phyloP scores from a whole-genome alignment of 345 rosid species.

The Acer negundo region DNA sequence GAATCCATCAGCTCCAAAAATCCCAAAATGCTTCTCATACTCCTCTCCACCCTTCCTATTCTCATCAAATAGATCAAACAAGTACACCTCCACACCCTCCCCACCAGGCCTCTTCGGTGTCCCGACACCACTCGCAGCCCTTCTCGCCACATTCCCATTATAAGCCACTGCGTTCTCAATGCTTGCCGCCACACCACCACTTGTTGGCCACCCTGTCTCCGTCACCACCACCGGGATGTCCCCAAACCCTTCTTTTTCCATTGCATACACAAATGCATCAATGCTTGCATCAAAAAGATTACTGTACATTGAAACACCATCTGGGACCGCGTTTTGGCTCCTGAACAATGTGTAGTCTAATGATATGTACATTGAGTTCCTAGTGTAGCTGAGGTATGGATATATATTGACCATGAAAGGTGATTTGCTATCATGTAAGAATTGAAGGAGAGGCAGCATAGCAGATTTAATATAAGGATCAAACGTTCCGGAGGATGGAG shows the following conservation, averaged over 20 bases:
- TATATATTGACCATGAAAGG: slow-evolving; percentile 40
- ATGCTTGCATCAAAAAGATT: slow-evolving; percentile 36
- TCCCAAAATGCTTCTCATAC: slow-evolving; percentile 41
- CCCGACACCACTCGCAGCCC: slow-evolving; percentile 30
- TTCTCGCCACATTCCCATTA: slow-evolving; percentile 32
- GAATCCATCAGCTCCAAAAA: slow-evolving; percentile 35
- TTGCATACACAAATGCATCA: slow-evolving; percentile 34
- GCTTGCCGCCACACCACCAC: slow-evolving; percentile 30
- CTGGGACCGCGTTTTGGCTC: slow-evolving; percentile 22
- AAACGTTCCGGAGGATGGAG: slow-evolving; percentile 39
- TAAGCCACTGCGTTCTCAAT: slow-evolving; percentile 30
- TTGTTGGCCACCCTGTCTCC: slow-evolving; percentile 51
- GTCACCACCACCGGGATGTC: slow-evolving; percentile 27
- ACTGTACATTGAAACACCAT: slow-evolving; percentile 18
- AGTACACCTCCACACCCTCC: slow-evolving; percentile 30
- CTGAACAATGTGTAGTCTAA: slow-evolving; percentile 34
- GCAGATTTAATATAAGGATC: slow-evolving; percentile 29
- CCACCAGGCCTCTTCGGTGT: slow-evolving; percentile 43
- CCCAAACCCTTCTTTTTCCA: slow-evolving; percentile 34
- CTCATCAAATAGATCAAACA: slow-evolving; percentile 49
- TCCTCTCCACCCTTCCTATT: slow-evolving; percentile 24
- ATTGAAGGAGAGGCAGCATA: slow-evolving; percentile 24
- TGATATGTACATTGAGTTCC: slow-evolving; percentile 2
- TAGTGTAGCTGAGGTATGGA: slow-evolving; percentile 36
- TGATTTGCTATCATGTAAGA: slow-evolving; percentile 27